Base-by-base conservation (phyloP, 139 green algal genomes). In the Mesotaenium endlicherianum region DNA sequence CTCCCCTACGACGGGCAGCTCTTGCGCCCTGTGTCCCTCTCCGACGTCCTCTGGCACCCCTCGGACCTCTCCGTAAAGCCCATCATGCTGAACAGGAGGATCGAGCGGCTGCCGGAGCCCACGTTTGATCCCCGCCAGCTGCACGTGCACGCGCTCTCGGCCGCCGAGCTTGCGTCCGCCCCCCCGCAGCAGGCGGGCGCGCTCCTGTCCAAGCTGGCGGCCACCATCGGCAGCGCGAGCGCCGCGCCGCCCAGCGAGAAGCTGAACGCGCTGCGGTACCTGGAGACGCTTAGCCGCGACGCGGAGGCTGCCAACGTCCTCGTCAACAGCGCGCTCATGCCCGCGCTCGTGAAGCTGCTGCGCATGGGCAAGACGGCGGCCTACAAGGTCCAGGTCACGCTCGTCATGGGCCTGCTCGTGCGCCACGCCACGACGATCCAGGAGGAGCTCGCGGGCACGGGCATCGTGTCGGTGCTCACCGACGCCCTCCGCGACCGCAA, bases 361-460 rank as follows among this genome's bases (percentile, higher is more conserved):
- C 17, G 89, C 72, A 59, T 81, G 92, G 81, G 84, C 79, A 86
- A 93, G 91, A 30, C 90, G 86, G 67, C 92, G 90, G 45, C 90
- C 86, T 16, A 93, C 78, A 70, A 91, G 92, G 69, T 84, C 91
- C 72, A 93, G 70, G 75, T 93, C 1, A 45, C 50, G 1, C 70
- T 34, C 20, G 82, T 89, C n/a, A 89, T 93, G n/a, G 88, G 94
- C 26, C 83, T 97, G 75, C 90, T 98, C 8, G 86, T 98, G 45
- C 92, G 95, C 3, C 94, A 98, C 77, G 94, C 95, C 3, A 97
- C 95, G 8, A 93, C 89, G 86, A 96, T 98, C 64, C 88, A 87
- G 0, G 91, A 95, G 67, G 90, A 95, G 1, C 81, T 95, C 17
- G 87, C 78, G 16, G 49, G 36, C 11, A 93, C 90, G 59, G 90